A percentile compares a stretch with the other conserved stretches of the same genome.
phyloP scores from a whole-genome alignment of 1,284 basidiomycete species.

The Polyporus tsugae region DNA sequence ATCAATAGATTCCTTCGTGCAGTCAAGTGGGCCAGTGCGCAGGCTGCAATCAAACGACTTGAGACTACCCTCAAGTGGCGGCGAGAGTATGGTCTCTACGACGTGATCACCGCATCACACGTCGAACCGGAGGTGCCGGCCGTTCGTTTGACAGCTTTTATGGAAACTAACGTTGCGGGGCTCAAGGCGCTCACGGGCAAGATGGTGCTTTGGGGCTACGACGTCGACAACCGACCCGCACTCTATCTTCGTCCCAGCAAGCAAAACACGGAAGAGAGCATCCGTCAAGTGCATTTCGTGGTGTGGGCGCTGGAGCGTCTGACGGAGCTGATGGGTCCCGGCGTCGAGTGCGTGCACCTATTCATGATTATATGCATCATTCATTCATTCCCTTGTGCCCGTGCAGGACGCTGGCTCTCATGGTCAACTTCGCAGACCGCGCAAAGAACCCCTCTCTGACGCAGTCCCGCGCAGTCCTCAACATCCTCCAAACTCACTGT shows the following conservation, averaged over 20 bases:
- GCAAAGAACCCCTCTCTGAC: conserved; percentile 78
- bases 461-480: conserved; percentile 69
- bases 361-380: not conserved
- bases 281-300: conserved; percentile 78
- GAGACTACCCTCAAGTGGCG: conserved; percentile 80
- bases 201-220: conserved; percentile 80
- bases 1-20: conserved; percentile 70
- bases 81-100: conserved; percentile 74
- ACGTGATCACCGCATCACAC: conserved; percentile 59
- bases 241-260: conserved; percentile 84
- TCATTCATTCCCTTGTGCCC: not conserved
- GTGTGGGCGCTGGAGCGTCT: conserved; percentile 79
- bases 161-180: not conserved
- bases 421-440: conserved; percentile 86
- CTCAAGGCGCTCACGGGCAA: conserved; percentile 78
- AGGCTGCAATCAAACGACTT: conserved; percentile 64
- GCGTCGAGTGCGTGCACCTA: conserved; percentile 69
- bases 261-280: conserved; percentile 83
- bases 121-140: conserved; percentile 73
- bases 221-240: conserved; percentile 70
- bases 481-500: conserved; percentile 84
- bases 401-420: conserved; percentile 70
- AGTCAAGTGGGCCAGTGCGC: conserved; percentile 68
- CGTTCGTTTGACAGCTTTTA: not conserved
- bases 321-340: conserved; percentile 79